These are phyloP conservation scores for Sporothrix schenckii DNA, from an alignment of 2,329 filamentous ascomycete genomes.

Conservation along the genomic window DNA sequence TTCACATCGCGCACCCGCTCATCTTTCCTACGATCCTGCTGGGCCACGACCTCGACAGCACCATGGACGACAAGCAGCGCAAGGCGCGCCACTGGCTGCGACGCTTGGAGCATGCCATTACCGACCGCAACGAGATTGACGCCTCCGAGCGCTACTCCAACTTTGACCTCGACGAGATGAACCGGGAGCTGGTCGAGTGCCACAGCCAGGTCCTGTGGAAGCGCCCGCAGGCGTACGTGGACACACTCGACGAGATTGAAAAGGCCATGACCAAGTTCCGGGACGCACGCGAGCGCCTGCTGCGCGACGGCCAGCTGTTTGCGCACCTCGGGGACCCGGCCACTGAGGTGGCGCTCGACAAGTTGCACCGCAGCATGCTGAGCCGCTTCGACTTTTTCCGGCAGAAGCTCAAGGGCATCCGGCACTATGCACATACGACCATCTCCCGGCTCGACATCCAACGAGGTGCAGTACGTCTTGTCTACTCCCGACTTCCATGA, in stretches of 20 bases:
- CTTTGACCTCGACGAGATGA: constrained; percentile 63
- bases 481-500: too few species aligned
- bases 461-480: constrained; percentile 57
- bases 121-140: constrained; percentile 62
- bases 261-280: constrained; percentile 35
- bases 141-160: constrained; percentile 57
- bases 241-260: constrained; percentile 36
- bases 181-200: constrained; percentile 65
- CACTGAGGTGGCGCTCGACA: constrained; percentile 45
- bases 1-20: constrained; percentile 60
- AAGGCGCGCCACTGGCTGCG: constrained; percentile 65
- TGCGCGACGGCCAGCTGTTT: constrained; percentile 13
- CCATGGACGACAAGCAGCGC: constrained; percentile 64
- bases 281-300: constrained; percentile 25
- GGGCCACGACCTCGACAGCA: constrained; percentile 58
- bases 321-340: constrained; percentile 33
- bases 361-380: constrained; percentile 57
- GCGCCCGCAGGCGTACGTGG: constrained; percentile 59
- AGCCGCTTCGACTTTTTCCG: constrained; percentile 62
- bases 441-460: constrained; percentile 64
- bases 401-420: constrained; percentile 62
- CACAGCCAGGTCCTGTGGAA: constrained; percentile 46
- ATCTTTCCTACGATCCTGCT: constrained; percentile 62
- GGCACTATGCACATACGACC: constrained; percentile 65
- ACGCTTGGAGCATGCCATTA: constrained; percentile 63